phyloP scores from a whole-genome alignment of 164 flowering plant species.

The Santalum album region DNA sequence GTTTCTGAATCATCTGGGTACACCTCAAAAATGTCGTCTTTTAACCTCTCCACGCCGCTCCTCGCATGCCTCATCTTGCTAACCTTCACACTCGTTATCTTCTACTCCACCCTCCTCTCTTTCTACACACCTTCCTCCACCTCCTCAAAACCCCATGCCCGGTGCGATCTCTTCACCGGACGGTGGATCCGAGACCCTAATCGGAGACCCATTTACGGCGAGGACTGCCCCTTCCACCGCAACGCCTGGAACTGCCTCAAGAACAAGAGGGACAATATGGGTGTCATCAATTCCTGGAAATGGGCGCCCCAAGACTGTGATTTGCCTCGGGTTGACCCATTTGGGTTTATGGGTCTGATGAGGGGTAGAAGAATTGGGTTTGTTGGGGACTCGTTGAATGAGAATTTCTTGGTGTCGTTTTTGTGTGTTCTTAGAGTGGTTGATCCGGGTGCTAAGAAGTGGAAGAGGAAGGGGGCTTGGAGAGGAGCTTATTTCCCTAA shows the following conservation, averaged over 20 bases:
- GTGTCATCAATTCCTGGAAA: conserved; percentile 66
- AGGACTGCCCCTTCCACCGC: conserved; percentile 76
- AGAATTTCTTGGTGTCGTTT: conserved; percentile 74
- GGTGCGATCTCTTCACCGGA: conserved; percentile 67
- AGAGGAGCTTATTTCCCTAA: conserved; percentile 86
- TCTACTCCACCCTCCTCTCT: conserved; percentile 46
- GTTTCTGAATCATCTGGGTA: too few relatives aligned
- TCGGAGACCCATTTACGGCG: conserved; percentile 47
- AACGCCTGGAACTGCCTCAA: conserved; percentile 87
- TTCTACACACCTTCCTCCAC: conserved; percentile 17
- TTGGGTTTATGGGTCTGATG: conserved; percentile 48
- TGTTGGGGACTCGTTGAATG: conserved; percentile 91
- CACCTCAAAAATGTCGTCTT: too few relatives aligned
- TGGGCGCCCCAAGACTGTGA: conserved; percentile 69
- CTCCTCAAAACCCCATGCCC: conserved; percentile 1
- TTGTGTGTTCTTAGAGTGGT: conserved; percentile 60
- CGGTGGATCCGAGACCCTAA: conserved; percentile 45
- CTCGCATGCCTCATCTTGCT: conserved; percentile 38
- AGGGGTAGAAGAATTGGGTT: conserved; percentile 70
- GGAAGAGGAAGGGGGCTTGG: conserved; percentile 97
- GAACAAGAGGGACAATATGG: conserved; percentile 75
- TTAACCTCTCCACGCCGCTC: conserved; percentile 16
- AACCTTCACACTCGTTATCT: conserved; percentile 31
- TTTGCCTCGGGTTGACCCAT: conserved; percentile 46
- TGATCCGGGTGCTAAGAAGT: conserved; percentile 66